Conservation (phyloP, 2,329 filamentous ascomycete species). For the Ophiostoma sp. region DNA sequence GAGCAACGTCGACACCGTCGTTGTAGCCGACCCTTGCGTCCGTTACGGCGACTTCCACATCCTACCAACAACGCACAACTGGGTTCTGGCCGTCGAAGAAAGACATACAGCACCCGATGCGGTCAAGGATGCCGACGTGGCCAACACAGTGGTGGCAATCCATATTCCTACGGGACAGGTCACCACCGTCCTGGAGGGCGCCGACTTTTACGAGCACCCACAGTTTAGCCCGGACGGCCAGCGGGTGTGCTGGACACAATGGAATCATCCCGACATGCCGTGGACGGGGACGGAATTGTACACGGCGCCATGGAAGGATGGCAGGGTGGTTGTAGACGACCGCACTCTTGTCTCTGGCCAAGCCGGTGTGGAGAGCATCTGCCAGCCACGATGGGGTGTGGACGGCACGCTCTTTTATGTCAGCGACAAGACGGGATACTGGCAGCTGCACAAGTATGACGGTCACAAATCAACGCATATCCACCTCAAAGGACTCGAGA, state of each 20-base stretch:
- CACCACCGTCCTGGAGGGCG: neutral
- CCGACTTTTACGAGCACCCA: conserved; percentile 7
- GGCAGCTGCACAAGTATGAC: neutral
- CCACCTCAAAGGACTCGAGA: neutral
- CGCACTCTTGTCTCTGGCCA: neutral
- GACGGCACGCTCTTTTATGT: conserved; percentile 7
- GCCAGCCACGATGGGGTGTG: neutral
- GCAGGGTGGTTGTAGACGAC: neutral
- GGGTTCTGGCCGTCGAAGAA: neutral
- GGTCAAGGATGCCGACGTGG: neutral
- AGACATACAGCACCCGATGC: neutral
- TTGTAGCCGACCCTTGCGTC: neutral
- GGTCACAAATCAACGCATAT: neutral
- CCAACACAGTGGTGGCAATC: neutral
- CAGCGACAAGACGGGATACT: conserved; percentile 8
- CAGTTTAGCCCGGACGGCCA: conserved; percentile 1
- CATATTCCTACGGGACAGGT: neutral
- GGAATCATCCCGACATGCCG: neutral
- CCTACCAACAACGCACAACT: neutral
- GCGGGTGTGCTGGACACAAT: neutral
- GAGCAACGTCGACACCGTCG: neutral
- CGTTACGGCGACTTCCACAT: neutral
- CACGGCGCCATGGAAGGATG: neutral
- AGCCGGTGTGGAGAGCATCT: conserved; percentile 1
- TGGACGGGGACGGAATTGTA: neutral